Base-by-base conservation (phyloP, 192 early-diverging fungal genomes). In the Geranomyces michiganensis region DNA sequence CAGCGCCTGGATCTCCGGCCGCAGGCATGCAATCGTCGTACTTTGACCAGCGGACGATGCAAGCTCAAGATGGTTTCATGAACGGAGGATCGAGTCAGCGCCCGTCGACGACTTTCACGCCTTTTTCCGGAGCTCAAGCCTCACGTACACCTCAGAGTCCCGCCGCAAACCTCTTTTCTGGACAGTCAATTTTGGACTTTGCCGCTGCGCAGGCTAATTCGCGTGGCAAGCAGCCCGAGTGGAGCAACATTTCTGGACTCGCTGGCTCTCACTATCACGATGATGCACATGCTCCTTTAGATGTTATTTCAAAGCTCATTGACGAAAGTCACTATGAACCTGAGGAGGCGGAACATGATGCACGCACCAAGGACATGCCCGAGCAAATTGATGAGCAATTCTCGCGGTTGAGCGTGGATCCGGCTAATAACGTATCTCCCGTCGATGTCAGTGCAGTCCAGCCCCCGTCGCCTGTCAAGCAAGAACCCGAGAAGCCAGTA, bases 291-390 rank as follows among this genome's bases (percentile, higher is more conserved):
- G 65, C 44, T 36, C 73, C 63, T 12, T 13, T 68, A 26, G 73
- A 74, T 51, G 73, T 68, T 12, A 61, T 74, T 17, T 68, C 65
- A 21, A 56, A 62, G 6, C 59, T 68, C 27, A 74, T 74, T 48
- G 73, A 68, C 24, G 73, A 74, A n/a, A 44, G 22, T 29, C 43
- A 45, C 26, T 60, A 45, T 33, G 68, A 70, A 17, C 47, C 22
- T 36, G 66, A 68, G 8, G 58, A 60, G 58, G 17, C 10, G 58
- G 29, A 19, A 30, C 12, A 7, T 29, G 21, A 60, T 19, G 58
- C 17, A 8, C 6, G 31, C 27, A 19, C 30, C 17, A 6, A 3
- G n/a, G 15, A 3, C n/a, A 4, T 26, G 43, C 10, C n/a, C 31
- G 32, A 21, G 6, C 66, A 51, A 15, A 29, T 30, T 0, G 66